Evolutionary conservation across 768 basidiomycete species (phyloP).

Genomic region (Trametes cubensis): DNA sequence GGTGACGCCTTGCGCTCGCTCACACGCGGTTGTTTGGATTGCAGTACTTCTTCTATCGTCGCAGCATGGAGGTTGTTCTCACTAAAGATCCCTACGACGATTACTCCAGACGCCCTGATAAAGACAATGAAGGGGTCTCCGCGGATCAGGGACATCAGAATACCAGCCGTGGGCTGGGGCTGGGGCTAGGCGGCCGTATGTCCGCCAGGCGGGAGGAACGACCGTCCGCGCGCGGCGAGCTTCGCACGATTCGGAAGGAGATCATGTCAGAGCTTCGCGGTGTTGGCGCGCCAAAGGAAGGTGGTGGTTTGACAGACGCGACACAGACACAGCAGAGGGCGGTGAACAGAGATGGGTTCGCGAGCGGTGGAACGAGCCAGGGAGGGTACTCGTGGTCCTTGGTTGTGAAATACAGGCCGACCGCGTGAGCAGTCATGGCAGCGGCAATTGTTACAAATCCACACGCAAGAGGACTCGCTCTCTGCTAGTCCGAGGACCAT

Average conservation of each 20-base stretch:
- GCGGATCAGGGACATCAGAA: background rate
- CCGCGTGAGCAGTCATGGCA: too few species aligned
- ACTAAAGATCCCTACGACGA: conserved; percentile 33
- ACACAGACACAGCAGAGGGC: too few species aligned
- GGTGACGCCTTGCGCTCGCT: background rate
- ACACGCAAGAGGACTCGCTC: too few species aligned
- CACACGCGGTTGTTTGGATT: background rate
- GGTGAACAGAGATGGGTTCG: too few species aligned
- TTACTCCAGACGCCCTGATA: too few species aligned
- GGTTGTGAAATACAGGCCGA: too few species aligned
- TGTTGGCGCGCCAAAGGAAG: background rate
- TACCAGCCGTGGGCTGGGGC: background rate
- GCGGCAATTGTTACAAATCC: too few species aligned
- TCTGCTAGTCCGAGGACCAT: too few species aligned
- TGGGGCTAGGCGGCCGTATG: background rate
- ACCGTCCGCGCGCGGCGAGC: background rate
- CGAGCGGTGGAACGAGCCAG: too few species aligned
- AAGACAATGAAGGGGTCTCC: too few species aligned
- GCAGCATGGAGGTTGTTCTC: conserved; percentile 47
- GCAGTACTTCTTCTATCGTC: conserved; percentile 53
- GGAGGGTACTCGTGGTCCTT: too few species aligned
- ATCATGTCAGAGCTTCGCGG: background rate
- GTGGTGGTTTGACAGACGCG: too few species aligned
- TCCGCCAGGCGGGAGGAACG: background rate
- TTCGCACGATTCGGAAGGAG: background rate